A percentile compares a stretch with the other conserved stretches of the same genome.
Conservation (phyloP, 139 green algal species). For the Pseudopediastrum boryanum region DNA sequence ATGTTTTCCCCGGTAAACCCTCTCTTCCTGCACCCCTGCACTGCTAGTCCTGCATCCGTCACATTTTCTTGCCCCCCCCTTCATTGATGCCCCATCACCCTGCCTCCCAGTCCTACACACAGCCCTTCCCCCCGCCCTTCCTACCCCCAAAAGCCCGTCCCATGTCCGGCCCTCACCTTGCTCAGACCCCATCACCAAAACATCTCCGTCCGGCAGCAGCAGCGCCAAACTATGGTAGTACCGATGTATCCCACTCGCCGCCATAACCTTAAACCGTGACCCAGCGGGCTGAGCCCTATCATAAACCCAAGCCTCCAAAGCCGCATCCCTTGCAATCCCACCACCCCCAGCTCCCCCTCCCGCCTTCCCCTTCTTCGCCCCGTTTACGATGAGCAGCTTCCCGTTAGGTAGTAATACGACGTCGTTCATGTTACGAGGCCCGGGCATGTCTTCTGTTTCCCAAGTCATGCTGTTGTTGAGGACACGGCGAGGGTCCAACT, state of each 20-base stretch:
- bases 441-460: not conserved
- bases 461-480: too few species aligned
- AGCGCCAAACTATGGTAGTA: slow-evolving; percentile 1
- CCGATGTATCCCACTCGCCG: not conserved
- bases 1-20: not conserved
- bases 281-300: too few species aligned
- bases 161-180: slow-evolving; percentile 6
- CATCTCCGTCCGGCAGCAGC: not conserved
- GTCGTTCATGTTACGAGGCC: not conserved
- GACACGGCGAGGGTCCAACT: too few species aligned
- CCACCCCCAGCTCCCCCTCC: too few species aligned
- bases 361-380: not conserved
- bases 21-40: not conserved
- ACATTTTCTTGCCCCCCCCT: not conserved
- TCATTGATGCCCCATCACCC: not conserved
- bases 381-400: not conserved
- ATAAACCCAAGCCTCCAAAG: not conserved
- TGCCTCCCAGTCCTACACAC: not conserved
- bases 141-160: too few species aligned
- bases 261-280: not conserved
- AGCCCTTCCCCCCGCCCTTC: too few species aligned
- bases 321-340: not conserved
- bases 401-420: not conserved
- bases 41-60: not conserved
- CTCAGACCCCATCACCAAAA: not conserved